Evolutionary conservation across 768 basidiomycete genomes (phyloP), one percentile per base, ranked within the genome.

Genomic region (Mrakia blollopis): DNA sequence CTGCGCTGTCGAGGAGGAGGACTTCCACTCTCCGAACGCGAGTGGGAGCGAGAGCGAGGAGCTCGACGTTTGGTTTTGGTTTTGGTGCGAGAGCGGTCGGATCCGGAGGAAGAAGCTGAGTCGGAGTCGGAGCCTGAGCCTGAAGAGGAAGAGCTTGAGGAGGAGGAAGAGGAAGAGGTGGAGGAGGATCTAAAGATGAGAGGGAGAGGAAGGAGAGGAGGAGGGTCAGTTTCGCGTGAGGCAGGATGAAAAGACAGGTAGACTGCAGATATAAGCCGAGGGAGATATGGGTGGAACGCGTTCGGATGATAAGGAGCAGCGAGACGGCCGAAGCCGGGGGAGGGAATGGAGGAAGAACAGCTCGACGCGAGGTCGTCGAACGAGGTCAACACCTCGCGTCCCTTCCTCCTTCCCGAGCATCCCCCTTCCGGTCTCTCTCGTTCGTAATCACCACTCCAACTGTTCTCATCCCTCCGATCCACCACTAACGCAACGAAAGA

Each of bases 101-200:
- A 88, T 47, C 79, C 81, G 28, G 85, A 85, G 32, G 84, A 87
- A 47, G 83, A 84, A 79, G 83, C 83, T 3, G 87, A 87, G 30
- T 80, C 80, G 41, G 84, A 82, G 61, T 71, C 69, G 25, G 75
- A 74, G 39, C 67, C 73, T 37, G 63, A 82, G 39, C 79, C 79
- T 14, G 84, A 83, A 54, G 80, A 81, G 14, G 83, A 85, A 79
- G 84, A 87, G 54, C 30, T 35, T 30, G 71, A 72, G 54, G 71
- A 72, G 10, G 71, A 72, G 13, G 71, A 72, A 2, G 71, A 72
- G 35, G 71, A 72, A 10, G 81, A 83, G 39, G 71, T 78, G 41
- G 78, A 74, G 47, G 37, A 39, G 25, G 80, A 50, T 41, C 54
- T 74, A 39, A 41, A 9, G 60, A 7, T 2, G 23, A 11, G 37